Percentiles rank a stretch among this genome's conserved stretches.
Evolutionary conservation across 1,139 yeast species (phyloP).

Genomic region (Geotrichum klebahnii): DNA sequence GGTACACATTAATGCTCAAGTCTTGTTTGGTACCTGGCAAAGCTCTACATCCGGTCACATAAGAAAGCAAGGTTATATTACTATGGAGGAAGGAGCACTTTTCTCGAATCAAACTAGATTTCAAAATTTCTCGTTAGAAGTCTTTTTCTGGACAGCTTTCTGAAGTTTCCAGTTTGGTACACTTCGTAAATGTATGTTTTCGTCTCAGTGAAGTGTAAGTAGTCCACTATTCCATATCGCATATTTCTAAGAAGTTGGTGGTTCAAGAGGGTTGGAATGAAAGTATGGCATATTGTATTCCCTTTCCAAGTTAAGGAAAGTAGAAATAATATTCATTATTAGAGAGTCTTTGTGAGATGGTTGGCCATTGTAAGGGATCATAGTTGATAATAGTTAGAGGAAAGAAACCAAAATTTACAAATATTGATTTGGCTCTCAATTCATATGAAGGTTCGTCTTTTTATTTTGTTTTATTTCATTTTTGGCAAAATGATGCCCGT

Average conservation of each 20-base stretch:
- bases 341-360: too few species aligned
- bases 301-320: too few species aligned
- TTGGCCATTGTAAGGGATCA: too few species aligned
- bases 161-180: constrained; percentile 90
- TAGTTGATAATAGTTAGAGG: too few species aligned
- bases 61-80: constrained; percentile 77
- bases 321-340: too few species aligned
- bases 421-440: too few species aligned
- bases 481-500: too few species aligned
- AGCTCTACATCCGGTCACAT: constrained; percentile 83
- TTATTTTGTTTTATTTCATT: too few species aligned
- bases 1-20: constrained; percentile 85
- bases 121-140: constrained; percentile 69
- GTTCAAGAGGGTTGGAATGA: constrained; percentile 66
- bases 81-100: constrained; percentile 79
- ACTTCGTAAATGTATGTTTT: constrained; percentile 97
- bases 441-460: too few species aligned
- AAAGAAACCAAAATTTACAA: too few species aligned
- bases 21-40: constrained; percentile 86
- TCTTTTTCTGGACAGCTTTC: constrained; percentile 84
- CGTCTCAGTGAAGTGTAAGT: constrained; percentile 86
- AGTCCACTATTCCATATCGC: constrained; percentile 72
- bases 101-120: constrained; percentile 69
- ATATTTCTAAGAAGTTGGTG: constrained; percentile 75
- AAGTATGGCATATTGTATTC: too few species aligned